These are phyloP conservation scores for Boehmeria nivea DNA, from an alignment of 306 rosid genomes.

Conservation along the genomic window DNA sequence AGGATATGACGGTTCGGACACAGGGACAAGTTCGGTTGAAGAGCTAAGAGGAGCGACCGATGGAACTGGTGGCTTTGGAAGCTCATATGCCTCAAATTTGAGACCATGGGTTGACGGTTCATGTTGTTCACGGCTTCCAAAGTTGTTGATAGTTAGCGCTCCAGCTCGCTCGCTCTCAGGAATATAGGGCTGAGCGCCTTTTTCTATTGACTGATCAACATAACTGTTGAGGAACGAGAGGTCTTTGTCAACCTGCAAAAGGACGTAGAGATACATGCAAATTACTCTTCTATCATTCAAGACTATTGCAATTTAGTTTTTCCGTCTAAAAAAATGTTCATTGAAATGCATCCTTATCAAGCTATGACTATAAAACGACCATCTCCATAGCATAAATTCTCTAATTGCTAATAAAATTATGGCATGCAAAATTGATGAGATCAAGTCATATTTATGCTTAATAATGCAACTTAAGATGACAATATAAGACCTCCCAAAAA, in stretches of 20 bases:
- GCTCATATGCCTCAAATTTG: conserved; percentile 81
- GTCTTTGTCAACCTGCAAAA: conserved; percentile 56
- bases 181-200: conserved; percentile 77
- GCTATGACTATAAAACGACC: not conserved
- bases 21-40: conserved; percentile 62
- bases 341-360: not conserved
- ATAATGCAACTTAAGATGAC: too few relatives aligned
- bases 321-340: too few relatives aligned
- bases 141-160: conserved; percentile 33
- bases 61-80: conserved; percentile 56
- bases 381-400: not conserved
- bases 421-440: not conserved
- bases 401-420: not conserved
- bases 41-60: conserved; percentile 34
- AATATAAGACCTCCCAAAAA: too few relatives aligned
- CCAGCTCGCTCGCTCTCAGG: conserved; percentile 58
- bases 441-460: too few relatives aligned
- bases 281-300: not conserved
- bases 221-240: conserved; percentile 62
- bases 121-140: conserved; percentile 53
- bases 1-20: conserved; percentile 50
- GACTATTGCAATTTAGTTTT: too few relatives aligned
- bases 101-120: conserved; percentile 61
- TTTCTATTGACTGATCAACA: conserved; percentile 57
- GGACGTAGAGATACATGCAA: conserved; percentile 2